A percentile compares a stretch with the other conserved stretches of the same genome.
These are phyloP conservation scores for Salix suchowensis DNA, from an alignment of 345 rosid species.

Conservation along the genomic window DNA sequence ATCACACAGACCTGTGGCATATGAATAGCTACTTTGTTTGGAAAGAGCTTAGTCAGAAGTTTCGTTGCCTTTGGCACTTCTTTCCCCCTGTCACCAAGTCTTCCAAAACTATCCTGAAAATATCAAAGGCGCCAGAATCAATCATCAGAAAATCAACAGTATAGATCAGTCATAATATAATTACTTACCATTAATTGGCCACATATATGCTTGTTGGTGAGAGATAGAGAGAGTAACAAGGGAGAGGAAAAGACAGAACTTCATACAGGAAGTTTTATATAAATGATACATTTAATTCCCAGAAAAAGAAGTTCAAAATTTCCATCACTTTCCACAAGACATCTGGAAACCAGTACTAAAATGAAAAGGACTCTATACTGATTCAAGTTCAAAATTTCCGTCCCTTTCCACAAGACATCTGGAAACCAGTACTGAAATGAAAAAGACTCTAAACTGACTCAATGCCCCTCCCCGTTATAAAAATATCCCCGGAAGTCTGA, in stretches of 20 bases:
- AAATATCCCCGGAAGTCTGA: neutral
- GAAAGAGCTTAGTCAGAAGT: conserved; percentile 70
- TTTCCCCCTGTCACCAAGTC: conserved; percentile 68
- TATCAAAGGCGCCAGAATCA: conserved; percentile 11
- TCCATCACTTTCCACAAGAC: neutral
- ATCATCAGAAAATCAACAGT: conserved; percentile 13
- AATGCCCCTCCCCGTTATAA: neutral
- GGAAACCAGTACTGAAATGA: neutral
- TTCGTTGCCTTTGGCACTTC: conserved; percentile 70
- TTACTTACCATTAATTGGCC: neutral
- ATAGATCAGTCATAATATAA: neutral
- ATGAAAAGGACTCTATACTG: neutral
- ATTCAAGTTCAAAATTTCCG: neutral
- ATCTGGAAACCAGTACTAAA: neutral
- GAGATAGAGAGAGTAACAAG: neutral
- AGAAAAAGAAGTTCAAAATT: neutral
- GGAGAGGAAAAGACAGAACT: neutral
- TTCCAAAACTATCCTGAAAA: conserved; percentile 79
- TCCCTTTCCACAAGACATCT: neutral
- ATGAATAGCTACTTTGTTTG: conserved; percentile 79
- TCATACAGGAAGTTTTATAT: neutral
- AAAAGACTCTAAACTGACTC: neutral
- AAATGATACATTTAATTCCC: neutral
- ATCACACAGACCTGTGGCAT: conserved; percentile 68
- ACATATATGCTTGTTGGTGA: neutral